Conservation (phyloP, 2,329 filamentous ascomycete species). For the Talaromyces sp. region DNA sequence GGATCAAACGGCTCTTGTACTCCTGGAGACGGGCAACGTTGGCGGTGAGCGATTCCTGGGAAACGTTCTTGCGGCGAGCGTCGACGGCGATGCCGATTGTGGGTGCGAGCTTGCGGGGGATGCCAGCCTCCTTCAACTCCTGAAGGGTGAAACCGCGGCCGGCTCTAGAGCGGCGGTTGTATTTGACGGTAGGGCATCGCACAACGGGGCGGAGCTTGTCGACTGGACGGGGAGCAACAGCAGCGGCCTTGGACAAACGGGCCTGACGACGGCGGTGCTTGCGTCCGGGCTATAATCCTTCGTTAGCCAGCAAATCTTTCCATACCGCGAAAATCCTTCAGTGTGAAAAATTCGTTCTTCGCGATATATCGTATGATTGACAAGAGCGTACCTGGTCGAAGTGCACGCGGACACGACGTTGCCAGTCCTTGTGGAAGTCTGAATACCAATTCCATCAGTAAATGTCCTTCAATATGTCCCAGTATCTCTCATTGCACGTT, state of each 20-base stretch:
- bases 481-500: slow-evolving; percentile 9
- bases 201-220: slow-evolving; percentile 96
- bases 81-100: slow-evolving; percentile 98
- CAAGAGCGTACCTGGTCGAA: slow-evolving; percentile 87
- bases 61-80: slow-evolving; percentile 93
- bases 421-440: slow-evolving; percentile 99
- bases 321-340: slow-evolving; percentile 6
- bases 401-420: slow-evolving; percentile 97
- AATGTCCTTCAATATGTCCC: slow-evolving; percentile 21
- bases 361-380: neutral
- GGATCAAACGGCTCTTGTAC: slow-evolving; percentile 92
- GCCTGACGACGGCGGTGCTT: slow-evolving; percentile 90
- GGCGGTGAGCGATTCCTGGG: slow-evolving; percentile 86
- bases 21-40: slow-evolving; percentile 98
- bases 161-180: slow-evolving; percentile 96
- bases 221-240: slow-evolving; percentile 91
- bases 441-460: slow-evolving; percentile 29
- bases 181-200: slow-evolving; percentile 96
- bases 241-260: slow-evolving; percentile 90
- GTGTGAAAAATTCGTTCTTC: neutral
- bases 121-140: slow-evolving; percentile 98
- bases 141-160: slow-evolving; percentile 96
- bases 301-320: neutral
- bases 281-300: slow-evolving; percentile 73
- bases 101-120: slow-evolving; percentile 87